A percentile compares a stretch with the other conserved stretches of the same genome.
Evolutionary conservation across 345 rosid species (phyloP).

Genomic region (Geranium brycei): DNA sequence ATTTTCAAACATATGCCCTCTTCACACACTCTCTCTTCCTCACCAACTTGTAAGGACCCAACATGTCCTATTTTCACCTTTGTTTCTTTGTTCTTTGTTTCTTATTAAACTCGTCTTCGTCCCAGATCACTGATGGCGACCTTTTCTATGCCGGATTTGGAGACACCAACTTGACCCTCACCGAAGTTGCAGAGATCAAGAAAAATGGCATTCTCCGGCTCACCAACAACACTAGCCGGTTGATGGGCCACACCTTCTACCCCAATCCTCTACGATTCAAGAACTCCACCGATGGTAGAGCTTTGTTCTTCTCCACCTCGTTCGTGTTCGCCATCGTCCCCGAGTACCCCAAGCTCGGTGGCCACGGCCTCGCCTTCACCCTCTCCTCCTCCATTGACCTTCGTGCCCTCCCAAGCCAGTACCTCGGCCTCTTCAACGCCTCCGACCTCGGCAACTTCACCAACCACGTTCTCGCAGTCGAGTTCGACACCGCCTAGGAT

Average conservation of each 20-base stretch:
- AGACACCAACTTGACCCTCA: slow-evolving; percentile 28
- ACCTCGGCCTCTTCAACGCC: slow-evolving; percentile 50
- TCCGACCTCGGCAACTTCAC: slow-evolving; percentile 33
- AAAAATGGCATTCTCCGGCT: slow-evolving; percentile 44
- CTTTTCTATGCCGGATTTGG: slow-evolving; percentile 40
- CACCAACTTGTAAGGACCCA: no score
- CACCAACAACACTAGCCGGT: slow-evolving; percentile 40
- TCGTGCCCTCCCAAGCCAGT: slow-evolving; percentile 51
- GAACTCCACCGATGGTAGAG: slow-evolving; percentile 29
- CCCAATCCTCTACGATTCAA: slow-evolving; percentile 45
- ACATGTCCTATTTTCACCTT: slow-evolving; percentile 13
- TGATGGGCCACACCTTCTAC: slow-evolving; percentile 66
- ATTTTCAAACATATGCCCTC: no score
- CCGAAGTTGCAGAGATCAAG: slow-evolving; percentile 42
- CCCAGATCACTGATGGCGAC: slow-evolving; percentile 13
- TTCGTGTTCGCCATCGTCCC: slow-evolving; percentile 70
- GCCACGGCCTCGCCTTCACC: slow-evolving; percentile 73
- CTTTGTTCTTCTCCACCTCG: slow-evolving; percentile 61
- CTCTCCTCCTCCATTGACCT: slow-evolving; percentile 41
- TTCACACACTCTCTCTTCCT: no score
- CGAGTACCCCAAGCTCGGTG: slow-evolving; percentile 52
- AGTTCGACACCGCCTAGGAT: slow-evolving; percentile 67
- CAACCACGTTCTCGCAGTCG: slow-evolving; percentile 64
- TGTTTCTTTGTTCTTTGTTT: slow-evolving; percentile 8
- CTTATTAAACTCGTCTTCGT: slow-evolving; percentile 16